These are phyloP conservation scores for Cryptococcus jaspeensis DNA, from an alignment of 1,284 basidiomycete species.

Conservation along the genomic window DNA sequence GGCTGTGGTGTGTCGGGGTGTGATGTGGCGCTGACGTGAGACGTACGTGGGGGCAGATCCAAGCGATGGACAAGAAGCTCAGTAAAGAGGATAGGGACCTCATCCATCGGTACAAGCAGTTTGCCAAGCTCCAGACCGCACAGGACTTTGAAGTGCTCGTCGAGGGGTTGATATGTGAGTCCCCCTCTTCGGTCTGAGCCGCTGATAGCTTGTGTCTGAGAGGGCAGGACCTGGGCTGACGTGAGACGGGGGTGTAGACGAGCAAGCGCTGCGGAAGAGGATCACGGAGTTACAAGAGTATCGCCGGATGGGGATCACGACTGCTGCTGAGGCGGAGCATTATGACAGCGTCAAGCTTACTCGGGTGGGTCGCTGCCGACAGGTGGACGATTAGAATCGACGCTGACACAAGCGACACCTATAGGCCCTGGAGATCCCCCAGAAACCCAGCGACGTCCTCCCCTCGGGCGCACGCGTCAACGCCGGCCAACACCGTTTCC, in stretches of 20 bases:
- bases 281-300: conserved; percentile 88
- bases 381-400: too few relatives aligned
- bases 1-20: not conserved
- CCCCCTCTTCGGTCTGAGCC: not conserved
- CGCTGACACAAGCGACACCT: too few relatives aligned
- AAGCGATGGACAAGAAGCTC: conserved; percentile 85
- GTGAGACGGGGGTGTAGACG: conserved; percentile 58
- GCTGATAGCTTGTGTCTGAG: conserved; percentile 1
- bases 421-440: not conserved
- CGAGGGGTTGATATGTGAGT: conserved; percentile 82
- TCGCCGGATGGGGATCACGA: conserved; percentile 76
- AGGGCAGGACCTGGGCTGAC: not conserved
- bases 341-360: conserved; percentile 74
- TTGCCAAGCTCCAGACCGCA: conserved; percentile 86
- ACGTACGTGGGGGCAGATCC: conserved; percentile 60
- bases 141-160: conserved; percentile 88
- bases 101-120: conserved; percentile 82
- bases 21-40: not conserved
- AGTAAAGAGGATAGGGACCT: conserved; percentile 90
- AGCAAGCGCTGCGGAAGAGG: conserved; percentile 75
- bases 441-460: conserved; percentile 25
- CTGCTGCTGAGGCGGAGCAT: conserved; percentile 80
- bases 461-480: conserved; percentile 42
- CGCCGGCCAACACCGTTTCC: conserved; percentile 45
- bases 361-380: conserved; percentile 62